Evolutionary conservation across 129 eudicot species (phyloP).

Genomic region (Artemisia tridentata): DNA sequence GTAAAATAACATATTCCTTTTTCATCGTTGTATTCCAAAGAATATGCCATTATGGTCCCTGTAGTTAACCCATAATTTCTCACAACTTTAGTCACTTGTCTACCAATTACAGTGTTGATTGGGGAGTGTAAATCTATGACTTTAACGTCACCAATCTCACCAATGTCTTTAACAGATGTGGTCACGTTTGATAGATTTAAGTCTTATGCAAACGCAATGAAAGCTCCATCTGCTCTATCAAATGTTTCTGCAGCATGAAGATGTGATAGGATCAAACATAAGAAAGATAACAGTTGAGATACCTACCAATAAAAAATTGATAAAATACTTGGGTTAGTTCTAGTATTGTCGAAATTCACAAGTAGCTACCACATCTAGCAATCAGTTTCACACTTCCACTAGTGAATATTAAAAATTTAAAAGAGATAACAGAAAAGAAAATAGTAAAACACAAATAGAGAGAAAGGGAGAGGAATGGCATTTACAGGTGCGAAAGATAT

Average conservation of each 20-base stretch:
- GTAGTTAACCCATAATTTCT: too few species aligned
- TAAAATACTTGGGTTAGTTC: too few species aligned
- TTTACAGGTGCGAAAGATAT: neutral
- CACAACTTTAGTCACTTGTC: too few species aligned
- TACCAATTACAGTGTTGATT: slow-evolving; percentile 65
- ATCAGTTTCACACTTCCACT: neutral
- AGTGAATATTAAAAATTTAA: neutral
- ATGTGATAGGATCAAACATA: too few species aligned
- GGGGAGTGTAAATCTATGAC: slow-evolving; percentile 77
- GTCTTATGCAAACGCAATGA: slow-evolving; percentile 80
- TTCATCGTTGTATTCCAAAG: too few species aligned
- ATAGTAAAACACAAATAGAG: neutral
- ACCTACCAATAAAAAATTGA: too few species aligned
- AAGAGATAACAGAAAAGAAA: neutral
- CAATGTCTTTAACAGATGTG: slow-evolving; percentile 64
- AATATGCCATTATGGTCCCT: too few species aligned
- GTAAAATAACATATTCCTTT: too few species aligned
- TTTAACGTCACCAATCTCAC: slow-evolving; percentile 74
- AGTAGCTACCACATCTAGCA: too few species aligned
- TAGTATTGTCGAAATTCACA: too few species aligned
- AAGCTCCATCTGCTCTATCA: slow-evolving; percentile 92
- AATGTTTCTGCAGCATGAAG: slow-evolving; percentile 61
- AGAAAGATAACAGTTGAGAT: too few species aligned
- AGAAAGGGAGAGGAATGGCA: neutral
- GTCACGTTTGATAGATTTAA: slow-evolving; percentile 55